phyloP scores from a whole-genome alignment of 257 asterid genomes.

The Fraxinus quadrangulata region DNA sequence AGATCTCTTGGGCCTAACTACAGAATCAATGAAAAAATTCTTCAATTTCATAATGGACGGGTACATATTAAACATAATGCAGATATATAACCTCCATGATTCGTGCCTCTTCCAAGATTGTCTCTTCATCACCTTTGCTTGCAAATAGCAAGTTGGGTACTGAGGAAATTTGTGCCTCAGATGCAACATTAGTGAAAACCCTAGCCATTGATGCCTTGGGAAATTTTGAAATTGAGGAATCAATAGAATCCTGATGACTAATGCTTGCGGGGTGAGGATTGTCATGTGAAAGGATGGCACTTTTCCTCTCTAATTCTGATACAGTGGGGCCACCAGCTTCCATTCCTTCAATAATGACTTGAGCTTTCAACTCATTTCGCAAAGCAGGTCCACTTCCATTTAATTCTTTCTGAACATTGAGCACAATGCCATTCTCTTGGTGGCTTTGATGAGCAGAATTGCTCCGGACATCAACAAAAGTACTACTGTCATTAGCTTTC shows the following conservation, averaged over 20 bases:
- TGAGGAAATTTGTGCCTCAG: constrained; percentile 40
- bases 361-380: constrained; percentile 41
- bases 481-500: constrained; percentile 36
- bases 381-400: constrained; percentile 40
- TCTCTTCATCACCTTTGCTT: constrained; percentile 66
- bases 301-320: constrained; percentile 44
- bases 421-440: constrained; percentile 40
- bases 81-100: constrained; percentile 69
- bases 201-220: constrained; percentile 36
- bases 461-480: constrained; percentile 35
- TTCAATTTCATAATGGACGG: constrained; percentile 23
- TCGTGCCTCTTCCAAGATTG: constrained; percentile 81
- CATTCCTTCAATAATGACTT: constrained; percentile 30
- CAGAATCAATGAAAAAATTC: constrained; percentile 22
- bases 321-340: constrained; percentile 46
- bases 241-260: constrained; percentile 36
- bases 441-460: constrained; percentile 38
- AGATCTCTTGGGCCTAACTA: constrained; percentile 41
- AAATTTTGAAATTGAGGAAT: constrained; percentile 35
- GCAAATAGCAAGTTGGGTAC: constrained; percentile 36
- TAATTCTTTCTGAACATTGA: constrained; percentile 37
- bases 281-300: constrained; percentile 32
- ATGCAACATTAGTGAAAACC: constrained; percentile 35
- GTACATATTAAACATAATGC: constrained; percentile 26
- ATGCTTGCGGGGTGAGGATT: constrained; percentile 27